A percentile compares a stretch with the other conserved stretches of the same genome.
Conservation (phyloP, 257 asterid species). For the Petunia axillaris region DNA sequence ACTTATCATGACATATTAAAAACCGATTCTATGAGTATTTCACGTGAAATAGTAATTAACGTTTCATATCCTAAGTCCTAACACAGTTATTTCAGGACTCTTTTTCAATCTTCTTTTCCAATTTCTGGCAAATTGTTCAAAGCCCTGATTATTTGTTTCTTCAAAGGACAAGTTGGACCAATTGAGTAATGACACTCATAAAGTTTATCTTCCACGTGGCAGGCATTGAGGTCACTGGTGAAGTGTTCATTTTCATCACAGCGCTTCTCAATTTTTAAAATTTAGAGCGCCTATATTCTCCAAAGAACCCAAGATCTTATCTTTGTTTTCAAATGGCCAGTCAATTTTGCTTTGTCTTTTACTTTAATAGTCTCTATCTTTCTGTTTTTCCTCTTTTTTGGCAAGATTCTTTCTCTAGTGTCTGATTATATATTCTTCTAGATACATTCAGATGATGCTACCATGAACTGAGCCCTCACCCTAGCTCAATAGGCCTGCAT, state of each 20-base stretch:
- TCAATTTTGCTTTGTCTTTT: background rate
- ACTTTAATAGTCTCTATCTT: background rate
- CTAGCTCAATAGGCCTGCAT: background rate
- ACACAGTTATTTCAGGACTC: no score
- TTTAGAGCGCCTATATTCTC: background rate
- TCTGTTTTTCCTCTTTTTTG: background rate
- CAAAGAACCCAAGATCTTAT: background rate
- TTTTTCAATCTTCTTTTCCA: no score
- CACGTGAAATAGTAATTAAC: no score
- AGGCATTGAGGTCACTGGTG: background rate
- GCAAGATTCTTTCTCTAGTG: background rate
- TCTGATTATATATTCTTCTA: background rate
- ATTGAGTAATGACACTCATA: background rate
- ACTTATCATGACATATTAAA: no score
- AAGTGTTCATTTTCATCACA: background rate
- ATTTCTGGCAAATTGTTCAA: no score
- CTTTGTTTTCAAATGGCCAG: background rate
- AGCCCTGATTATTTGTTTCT: no score
- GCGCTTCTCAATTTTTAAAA: background rate
- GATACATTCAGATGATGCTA: background rate
- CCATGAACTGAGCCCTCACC: background rate
- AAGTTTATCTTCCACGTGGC: slow-evolving; percentile 22
- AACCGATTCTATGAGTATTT: no score
- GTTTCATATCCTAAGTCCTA: no score
- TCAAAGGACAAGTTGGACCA: no score